These are phyloP conservation scores for Oldenlandia corymbosa DNA, from an alignment of 257 asterid genomes.

Conservation along the genomic window DNA sequence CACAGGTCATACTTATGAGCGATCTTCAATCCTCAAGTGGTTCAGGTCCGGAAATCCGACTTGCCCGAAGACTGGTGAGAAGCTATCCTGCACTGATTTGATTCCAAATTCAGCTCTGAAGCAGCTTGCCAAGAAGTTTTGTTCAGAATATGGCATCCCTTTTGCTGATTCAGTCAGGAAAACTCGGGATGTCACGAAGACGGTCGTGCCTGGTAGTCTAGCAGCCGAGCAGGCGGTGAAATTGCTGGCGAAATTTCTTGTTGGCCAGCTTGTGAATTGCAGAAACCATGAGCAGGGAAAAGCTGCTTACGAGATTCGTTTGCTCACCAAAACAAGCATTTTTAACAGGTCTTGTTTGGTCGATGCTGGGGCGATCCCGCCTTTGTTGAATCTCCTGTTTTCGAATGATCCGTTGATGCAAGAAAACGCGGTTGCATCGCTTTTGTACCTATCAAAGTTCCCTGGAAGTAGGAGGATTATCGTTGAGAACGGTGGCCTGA, in stretches of 20 bases:
- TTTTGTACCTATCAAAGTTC: slow-evolving; percentile 59
- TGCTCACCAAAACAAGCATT: slow-evolving; percentile 70
- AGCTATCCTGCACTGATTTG: slow-evolving; percentile 30
- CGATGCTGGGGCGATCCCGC: slow-evolving; percentile 50
- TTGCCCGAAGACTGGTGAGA: slow-evolving; percentile 78
- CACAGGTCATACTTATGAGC: slow-evolving; percentile 81
- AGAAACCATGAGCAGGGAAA: slow-evolving; percentile 34
- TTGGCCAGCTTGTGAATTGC: slow-evolving; percentile 37
- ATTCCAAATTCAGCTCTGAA: slow-evolving; percentile 63
- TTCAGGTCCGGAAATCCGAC: slow-evolving; percentile 62
- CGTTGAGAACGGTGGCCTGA: slow-evolving; percentile 47
- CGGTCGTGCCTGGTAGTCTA: slow-evolving; percentile 27
- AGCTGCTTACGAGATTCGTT: slow-evolving; percentile 59
- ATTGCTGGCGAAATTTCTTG: slow-evolving; percentile 50
- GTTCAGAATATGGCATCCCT: slow-evolving; percentile 28
- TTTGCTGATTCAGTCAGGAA: slow-evolving; percentile 31
- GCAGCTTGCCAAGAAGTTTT: slow-evolving; percentile 42
- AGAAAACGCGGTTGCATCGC: slow-evolving; percentile 53
- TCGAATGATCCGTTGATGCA: slow-evolving; percentile 34
- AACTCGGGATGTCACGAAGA: slow-evolving; percentile 10
- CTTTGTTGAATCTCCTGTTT: slow-evolving; percentile 39
- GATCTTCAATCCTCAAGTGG: slow-evolving; percentile 69
- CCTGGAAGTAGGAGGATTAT: slow-evolving; percentile 32
- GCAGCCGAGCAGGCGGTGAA: slow-evolving; percentile 46
- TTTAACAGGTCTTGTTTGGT: slow-evolving; percentile 73